Base-by-base conservation (phyloP, 495 filamentous ascomycete species). In the Patellaria atrata region DNA sequence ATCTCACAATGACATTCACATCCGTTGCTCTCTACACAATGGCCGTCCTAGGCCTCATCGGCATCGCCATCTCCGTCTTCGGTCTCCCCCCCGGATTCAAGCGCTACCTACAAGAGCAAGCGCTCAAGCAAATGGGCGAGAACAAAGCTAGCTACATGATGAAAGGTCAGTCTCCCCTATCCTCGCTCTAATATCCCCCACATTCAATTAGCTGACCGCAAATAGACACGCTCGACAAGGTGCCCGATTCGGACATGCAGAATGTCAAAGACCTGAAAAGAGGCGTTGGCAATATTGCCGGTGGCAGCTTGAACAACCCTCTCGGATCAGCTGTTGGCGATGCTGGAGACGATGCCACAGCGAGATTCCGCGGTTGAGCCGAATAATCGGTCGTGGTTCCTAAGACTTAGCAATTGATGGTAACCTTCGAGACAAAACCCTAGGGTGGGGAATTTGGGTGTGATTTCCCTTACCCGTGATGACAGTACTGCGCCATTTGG, bases 51-150 rank as follows among this genome's bases (percentile, higher is more conserved):
- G 47, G 25, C 37, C 25, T 47, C 22, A 11, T 43, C 13, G 36
- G 35, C 22, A 27, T 43, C 22, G 39, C 35, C 35, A 25, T 52
- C 24, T 52, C 45, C 37, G 37, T 57, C 37, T 56, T 59, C 43
- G 57, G 57, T 28, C 55, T 61, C 36, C 57, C 57, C 3, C 49
- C 55, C 1, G 41, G 56, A 33, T 37, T 53, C 18, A 61, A 61
- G 47, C 47, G 48, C 34, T 50, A 50, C 24, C 44, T 64, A 16
- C 63, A 71, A 38, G 55, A 66, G 25, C 43, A 65, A 4, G 38
- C 65, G 2, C 51, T 70, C 1, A 57, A 68, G 37, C 56, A 53
- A 23, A 68, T 69, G 58, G 67, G 65, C 11, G 67, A 71, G 44
- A 71, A 61, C 18, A 67, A 65, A 31, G 54, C 56, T 25, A 56